Evolutionary conservation across 345 rosid species (phyloP).

Genomic region (Heritiera littoralis): DNA sequence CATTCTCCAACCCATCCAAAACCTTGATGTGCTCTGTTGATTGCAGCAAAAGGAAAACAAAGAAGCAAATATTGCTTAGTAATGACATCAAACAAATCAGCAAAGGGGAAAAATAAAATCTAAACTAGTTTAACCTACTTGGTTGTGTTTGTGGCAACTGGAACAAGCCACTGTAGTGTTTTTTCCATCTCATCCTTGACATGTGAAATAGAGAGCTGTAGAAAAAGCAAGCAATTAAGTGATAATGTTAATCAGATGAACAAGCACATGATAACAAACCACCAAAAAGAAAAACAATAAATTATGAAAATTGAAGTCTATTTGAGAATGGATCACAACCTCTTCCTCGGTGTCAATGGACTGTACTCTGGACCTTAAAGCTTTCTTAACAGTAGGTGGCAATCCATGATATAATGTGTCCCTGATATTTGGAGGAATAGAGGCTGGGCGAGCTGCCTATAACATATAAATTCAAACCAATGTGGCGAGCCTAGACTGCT

Average conservation of each 20-base stretch:
- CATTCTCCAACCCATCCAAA: slow-evolving; percentile 99
- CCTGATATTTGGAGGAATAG: slow-evolving; percentile 69
- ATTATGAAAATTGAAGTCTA: neutral
- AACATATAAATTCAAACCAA: slow-evolving; percentile 9
- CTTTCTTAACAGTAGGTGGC: slow-evolving; percentile 63
- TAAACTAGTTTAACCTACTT: slow-evolving; percentile 49
- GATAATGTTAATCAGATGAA: neutral
- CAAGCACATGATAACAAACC: slow-evolving; percentile 1
- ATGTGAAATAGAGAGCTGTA: slow-evolving; percentile 61
- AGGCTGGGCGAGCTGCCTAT: slow-evolving; percentile 72
- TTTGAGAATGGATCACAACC: slow-evolving; percentile 26
- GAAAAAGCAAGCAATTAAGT: slow-evolving; percentile 25
- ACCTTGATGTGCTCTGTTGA: slow-evolving; percentile 80
- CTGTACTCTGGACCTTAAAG: slow-evolving; percentile 62
- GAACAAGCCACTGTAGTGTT: slow-evolving; percentile 81
- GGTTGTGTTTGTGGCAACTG: slow-evolving; percentile 75
- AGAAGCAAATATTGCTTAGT: slow-evolving; percentile 6
- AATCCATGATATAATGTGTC: slow-evolving; percentile 66
- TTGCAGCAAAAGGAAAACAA: slow-evolving; percentile 25
- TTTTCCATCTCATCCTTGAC: slow-evolving; percentile 86
- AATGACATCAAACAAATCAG: neutral
- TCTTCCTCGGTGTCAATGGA: slow-evolving; percentile 53
- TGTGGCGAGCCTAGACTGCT: neutral
- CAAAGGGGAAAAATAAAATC: neutral
- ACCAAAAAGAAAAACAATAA: neutral